Base-by-base conservation (phyloP, 345 rosid species). In the Boechera retrofracta region DNA sequence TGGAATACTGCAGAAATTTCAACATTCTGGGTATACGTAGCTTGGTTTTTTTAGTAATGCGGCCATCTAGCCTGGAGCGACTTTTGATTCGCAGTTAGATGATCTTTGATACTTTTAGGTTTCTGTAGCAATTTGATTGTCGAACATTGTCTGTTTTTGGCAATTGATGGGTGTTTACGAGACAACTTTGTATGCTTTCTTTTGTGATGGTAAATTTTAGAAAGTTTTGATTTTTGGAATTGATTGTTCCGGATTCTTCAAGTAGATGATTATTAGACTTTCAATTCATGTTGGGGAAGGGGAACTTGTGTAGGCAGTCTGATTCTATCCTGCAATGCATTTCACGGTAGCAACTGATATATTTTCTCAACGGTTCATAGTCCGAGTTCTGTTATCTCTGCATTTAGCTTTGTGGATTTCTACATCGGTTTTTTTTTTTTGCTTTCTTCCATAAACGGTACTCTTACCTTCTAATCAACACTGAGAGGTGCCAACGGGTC, bases 61-160 rank as follows among this genome's bases (percentile, higher is more conserved):
- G 54, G 53, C 64, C 55, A 39, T 51, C 33, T 64, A 32, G 38
- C 38, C 36, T 64, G 56, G 35, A 44, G 16, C 9, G 33, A 39
- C 0, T 53, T 62, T 38, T 56, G 3, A 6, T 56, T 16, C 10
- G 54, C 31, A 44, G 32, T 71, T 71, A 0, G 24, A 12, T 13
- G 10, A 12, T 71, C 12, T 35, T 71, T 72, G 52, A 72, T 36
- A 45, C 2, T 48, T 53, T 32, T 32, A 29, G 31, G 42, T 41
- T 68, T 52, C 5, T 29, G 24, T 59, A 51, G 39, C 47, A 21
- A 12, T 76, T 76, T 69, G 45, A 60, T 15, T 61, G 35, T 53
- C 13, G 38, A 76, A 33, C 36, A 4, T 35, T 39, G 60, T 53
- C 48, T 52, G 56, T 48, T 42, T 38, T 57, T 65, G 38, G 31